Percentiles rank a stretch among this genome's conserved stretches.
These are phyloP conservation scores for Aspergillus pseudotamarii DNA, from an alignment of 2,329 filamentous ascomycete species.

Conservation along the genomic window DNA sequence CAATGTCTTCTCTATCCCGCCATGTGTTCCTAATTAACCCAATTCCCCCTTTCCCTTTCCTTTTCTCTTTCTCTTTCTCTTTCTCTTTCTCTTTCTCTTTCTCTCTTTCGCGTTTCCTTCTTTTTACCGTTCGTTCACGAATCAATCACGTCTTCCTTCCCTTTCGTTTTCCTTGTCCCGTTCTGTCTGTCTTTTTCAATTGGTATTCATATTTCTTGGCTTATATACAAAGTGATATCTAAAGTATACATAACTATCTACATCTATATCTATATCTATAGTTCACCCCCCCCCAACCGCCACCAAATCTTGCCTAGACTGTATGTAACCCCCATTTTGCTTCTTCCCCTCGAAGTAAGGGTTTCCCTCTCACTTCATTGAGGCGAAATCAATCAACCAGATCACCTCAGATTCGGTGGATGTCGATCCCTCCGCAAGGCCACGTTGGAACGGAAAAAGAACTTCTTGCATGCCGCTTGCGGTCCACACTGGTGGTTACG, in stretches of 20 bases:
- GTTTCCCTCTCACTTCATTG: background rate
- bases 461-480: constrained; percentile 5
- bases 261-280: no score
- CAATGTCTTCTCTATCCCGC: no score
- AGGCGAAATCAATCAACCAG: background rate
- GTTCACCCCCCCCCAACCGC: no score
- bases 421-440: constrained; percentile 3
- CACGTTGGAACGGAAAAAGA: background rate
- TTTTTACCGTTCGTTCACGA: background rate
- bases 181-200: no score
- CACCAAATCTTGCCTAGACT: background rate
- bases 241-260: no score
- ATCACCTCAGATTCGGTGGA: background rate
- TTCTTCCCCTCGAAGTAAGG: background rate
- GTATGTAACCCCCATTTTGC: background rate
- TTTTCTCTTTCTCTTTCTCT: no score
- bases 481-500: constrained; percentile 9
- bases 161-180: no score
- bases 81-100: background rate
- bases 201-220: no score
- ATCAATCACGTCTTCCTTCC: background rate
- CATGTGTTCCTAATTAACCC: no score
- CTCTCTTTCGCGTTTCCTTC: background rate
- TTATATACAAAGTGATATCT: no score
- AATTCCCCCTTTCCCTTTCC: no score